phyloP scores from a whole-genome alignment of 805 yeast genomes.

The Candida hungchunana region DNA sequence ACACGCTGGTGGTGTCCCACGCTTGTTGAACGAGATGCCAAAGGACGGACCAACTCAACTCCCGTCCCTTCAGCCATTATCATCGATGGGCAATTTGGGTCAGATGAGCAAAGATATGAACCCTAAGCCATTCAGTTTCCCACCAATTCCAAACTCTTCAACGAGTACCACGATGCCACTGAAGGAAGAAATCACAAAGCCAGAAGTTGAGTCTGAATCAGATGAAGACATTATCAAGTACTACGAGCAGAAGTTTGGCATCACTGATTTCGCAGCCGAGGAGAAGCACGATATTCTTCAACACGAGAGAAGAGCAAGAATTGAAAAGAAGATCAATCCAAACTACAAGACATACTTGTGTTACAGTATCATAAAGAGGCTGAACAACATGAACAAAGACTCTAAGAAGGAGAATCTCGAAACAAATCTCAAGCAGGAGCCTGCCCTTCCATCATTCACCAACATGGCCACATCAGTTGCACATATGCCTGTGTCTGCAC shows the following conservation, averaged over 20 bases:
- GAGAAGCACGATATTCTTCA: slow-evolving; percentile 29
- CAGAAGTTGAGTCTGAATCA: slow-evolving; percentile 20
- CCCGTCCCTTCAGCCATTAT: slow-evolving; percentile 7
- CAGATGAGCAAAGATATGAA: no score
- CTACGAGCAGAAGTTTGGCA: slow-evolving; percentile 25
- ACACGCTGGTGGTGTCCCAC: slow-evolving; percentile 8
- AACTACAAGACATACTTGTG: slow-evolving; percentile 27
- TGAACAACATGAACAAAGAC: slow-evolving; percentile 20
- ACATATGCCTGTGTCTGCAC: no score
- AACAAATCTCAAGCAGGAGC: background rate
- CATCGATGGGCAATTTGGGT: no score
- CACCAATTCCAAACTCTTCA: no score
- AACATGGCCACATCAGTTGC: no score
- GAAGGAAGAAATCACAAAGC: slow-evolving; percentile 24
- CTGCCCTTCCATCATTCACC: no score
- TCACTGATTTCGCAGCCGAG: slow-evolving; percentile 26
- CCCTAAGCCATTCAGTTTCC: no score
- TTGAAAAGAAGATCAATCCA: slow-evolving; percentile 25
- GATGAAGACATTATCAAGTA: slow-evolving; percentile 28
- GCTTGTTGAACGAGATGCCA: slow-evolving; percentile 12
- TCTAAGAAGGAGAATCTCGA: background rate
- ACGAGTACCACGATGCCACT: slow-evolving; percentile 10
- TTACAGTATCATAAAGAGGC: slow-evolving; percentile 27
- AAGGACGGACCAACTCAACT: slow-evolving; percentile 6
- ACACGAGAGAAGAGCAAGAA: slow-evolving; percentile 27